These are phyloP conservation scores for Ajuga chamaepitys DNA, from an alignment of 257 asterid genomes.

Conservation along the genomic window DNA sequence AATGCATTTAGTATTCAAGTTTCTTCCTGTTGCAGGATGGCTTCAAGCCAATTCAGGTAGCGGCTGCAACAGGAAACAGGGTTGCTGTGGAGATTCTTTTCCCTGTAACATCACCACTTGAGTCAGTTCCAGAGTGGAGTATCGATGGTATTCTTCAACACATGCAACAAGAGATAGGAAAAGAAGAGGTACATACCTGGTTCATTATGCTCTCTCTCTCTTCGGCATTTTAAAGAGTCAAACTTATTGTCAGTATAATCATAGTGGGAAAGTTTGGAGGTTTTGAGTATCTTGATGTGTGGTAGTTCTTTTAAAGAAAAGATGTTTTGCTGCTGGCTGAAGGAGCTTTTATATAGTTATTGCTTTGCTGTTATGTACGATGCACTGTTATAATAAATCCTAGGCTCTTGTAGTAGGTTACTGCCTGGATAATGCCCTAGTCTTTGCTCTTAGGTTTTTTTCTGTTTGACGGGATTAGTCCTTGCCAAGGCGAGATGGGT, in stretches of 20 bases:
- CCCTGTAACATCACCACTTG: slow-evolving; percentile 45
- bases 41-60: slow-evolving; percentile 69
- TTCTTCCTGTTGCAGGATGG: slow-evolving; percentile 58
- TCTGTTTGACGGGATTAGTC: too few relatives aligned
- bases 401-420: too few relatives aligned
- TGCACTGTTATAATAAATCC: too few relatives aligned
- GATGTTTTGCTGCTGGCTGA: background rate
- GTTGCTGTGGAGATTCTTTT: slow-evolving; percentile 68
- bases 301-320: background rate
- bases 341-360: background rate
- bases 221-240: background rate
- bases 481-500: too few relatives aligned
- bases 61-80: slow-evolving; percentile 67
- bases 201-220: slow-evolving; percentile 5
- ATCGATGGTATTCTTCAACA: slow-evolving; percentile 66
- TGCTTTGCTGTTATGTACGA: background rate
- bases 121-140: slow-evolving; percentile 58
- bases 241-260: background rate
- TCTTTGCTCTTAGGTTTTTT: too few relatives aligned
- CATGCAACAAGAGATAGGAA: slow-evolving; percentile 45
- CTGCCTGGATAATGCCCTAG: too few relatives aligned
- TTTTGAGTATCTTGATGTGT: background rate
- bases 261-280: background rate
- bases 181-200: slow-evolving; percentile 35
- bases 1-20: background rate